Evolutionary conservation across 148 eudicot species (phyloP), one percentile per base, ranked within the genome.

Genomic region (Polygonum aviculare): DNA sequence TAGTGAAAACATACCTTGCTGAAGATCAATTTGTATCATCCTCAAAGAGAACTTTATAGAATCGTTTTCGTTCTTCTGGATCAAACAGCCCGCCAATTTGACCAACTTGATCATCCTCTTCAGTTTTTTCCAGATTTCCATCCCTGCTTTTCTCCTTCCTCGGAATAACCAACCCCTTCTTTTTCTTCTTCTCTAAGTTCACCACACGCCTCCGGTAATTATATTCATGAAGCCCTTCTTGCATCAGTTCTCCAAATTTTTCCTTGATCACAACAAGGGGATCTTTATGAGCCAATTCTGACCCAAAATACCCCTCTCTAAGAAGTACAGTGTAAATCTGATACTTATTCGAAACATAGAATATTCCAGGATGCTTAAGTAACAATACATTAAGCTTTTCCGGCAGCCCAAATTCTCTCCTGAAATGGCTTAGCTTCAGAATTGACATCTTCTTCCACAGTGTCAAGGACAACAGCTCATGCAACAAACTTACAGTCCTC

Each of bases 201-300:
- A 85, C 75, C 44, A 79, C 65, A 81, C 85, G 83, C 69, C 86
- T 84, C 72, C 93, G 87, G 33, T 84, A 84, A 73, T 92, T 94
- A 81, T 84, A 90, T 80, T 92, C 98, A 74, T 92, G 92, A 73
- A 87, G 83, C 65, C 98, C 97, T 77, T 87, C 92, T 84, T 90
- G 96, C 98, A 94, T 94, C 55, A 94, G 79, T 76, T 92, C 92
- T 67, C 97, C 98, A 83, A 88, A 92, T 57, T 90, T 92, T 26
- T 94, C 97, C 86, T 94, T 94, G 63, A 92, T 87, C 67, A 88
- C 71, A 77, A 94, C 92, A 72, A 94, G 90, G 3, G 98, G 93
- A 74, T 92, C 97, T 83, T 90, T 92, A 14, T 85, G 84, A 55
- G 89, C 81, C 83, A 94, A 74, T 75, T 92, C 88, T 7, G 92